These are phyloP conservation scores for Tuber melanosporum DNA, from an alignment of 495 filamentous ascomycete species.

Conservation along the genomic window DNA sequence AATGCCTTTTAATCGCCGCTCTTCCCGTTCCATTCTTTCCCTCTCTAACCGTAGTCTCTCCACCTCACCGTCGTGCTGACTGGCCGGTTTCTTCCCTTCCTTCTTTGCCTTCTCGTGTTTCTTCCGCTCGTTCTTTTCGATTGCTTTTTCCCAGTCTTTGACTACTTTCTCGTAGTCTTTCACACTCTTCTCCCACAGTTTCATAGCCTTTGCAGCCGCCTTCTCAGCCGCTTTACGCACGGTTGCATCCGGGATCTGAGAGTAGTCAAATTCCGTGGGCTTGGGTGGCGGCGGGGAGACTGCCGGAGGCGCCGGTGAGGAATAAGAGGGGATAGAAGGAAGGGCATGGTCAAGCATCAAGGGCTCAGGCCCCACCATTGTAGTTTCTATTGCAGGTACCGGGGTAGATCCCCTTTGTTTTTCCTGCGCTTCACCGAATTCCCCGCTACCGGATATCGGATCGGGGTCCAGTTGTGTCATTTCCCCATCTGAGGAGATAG, in stretches of 20 bases:
- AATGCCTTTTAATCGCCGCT: too few relatives aligned
- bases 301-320: slow-evolving; percentile 36
- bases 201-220: slow-evolving; percentile 49
- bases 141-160: slow-evolving; percentile 53
- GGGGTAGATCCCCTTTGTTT: slow-evolving; percentile 41
- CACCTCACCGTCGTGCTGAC: too few relatives aligned
- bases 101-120: slow-evolving; percentile 47
- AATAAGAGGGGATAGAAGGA: not conserved
- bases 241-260: slow-evolving; percentile 10
- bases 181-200: slow-evolving; percentile 55
- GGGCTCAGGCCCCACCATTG: not conserved
- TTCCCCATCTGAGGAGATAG: slow-evolving; percentile 13
- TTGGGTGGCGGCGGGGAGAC: slow-evolving; percentile 44
- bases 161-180: slow-evolving; percentile 59
- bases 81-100: too few relatives aligned
- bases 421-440: not conserved
- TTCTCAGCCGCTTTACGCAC: slow-evolving; percentile 59
- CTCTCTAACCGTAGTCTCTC: too few relatives aligned
- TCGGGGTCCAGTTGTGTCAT: slow-evolving; percentile 9
- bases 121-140: slow-evolving; percentile 52
- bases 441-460: slow-evolving; percentile 22
- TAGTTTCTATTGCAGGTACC: not conserved
- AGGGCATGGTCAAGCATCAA: not conserved
- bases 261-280: slow-evolving; percentile 41
- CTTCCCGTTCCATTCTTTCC: too few relatives aligned